Evolutionary conservation across 2,329 filamentous ascomycete genomes (phyloP).

Genomic region (Mariannaea sp.): DNA sequence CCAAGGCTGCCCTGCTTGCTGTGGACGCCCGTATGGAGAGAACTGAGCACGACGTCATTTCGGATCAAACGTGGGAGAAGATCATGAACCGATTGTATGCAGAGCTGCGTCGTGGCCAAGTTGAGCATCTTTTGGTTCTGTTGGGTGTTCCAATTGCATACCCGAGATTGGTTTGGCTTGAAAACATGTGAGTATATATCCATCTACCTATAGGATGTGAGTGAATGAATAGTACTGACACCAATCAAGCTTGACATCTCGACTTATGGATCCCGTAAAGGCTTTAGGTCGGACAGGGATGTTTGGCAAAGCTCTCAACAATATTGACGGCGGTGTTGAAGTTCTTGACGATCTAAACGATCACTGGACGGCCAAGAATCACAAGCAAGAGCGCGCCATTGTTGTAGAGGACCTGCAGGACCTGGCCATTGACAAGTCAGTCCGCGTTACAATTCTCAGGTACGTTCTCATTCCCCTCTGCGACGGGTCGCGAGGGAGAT

Average conservation of each 20-base stretch:
- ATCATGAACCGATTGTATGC: constrained; percentile 84
- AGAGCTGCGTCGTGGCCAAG: constrained; percentile 82
- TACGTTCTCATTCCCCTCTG: constrained; percentile 40
- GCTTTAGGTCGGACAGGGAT: constrained; percentile 81
- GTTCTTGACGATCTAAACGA: constrained; percentile 92
- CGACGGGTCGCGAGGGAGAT: not conserved
- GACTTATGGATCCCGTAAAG: constrained; percentile 86
- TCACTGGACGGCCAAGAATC: constrained; percentile 95
- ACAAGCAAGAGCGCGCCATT: constrained; percentile 87
- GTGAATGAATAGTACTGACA: constrained; percentile 38
- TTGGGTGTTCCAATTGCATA: constrained; percentile 85
- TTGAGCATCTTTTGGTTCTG: constrained; percentile 87
- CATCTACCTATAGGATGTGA: not conserved
- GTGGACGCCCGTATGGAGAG: constrained; percentile 92
- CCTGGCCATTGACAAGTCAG: constrained; percentile 87
- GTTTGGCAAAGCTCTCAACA: constrained; percentile 80
- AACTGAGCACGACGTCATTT: constrained; percentile 79
- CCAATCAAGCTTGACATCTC: constrained; percentile 73
- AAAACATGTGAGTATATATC: constrained; percentile 64
- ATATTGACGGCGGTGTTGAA: constrained; percentile 89
- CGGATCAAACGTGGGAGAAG: constrained; percentile 80
- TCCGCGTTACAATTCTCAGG: constrained; percentile 88
- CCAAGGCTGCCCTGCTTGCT: constrained; percentile 79
- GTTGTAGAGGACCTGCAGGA: constrained; percentile 92
- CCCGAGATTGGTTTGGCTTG: constrained; percentile 72